Percentiles rank a stretch among this genome's conserved stretches.
Conservation (phyloP, 2,329 filamentous ascomycete genomes). For the Sporothrix luriei region DNA sequence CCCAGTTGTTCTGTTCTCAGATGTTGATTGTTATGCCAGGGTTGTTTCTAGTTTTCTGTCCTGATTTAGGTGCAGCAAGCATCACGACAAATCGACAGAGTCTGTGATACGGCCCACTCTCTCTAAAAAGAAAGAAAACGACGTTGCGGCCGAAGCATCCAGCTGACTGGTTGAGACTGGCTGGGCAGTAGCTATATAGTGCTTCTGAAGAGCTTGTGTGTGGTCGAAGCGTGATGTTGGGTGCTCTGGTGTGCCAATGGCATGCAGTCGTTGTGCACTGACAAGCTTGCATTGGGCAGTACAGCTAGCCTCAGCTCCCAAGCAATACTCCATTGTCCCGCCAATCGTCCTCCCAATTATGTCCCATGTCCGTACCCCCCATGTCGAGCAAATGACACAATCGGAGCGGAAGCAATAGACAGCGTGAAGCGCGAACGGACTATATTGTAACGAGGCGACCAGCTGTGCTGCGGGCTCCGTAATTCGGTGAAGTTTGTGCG, state of each 20-base stretch:
- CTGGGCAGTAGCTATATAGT: background rate
- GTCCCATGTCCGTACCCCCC: background rate
- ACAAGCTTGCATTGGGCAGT: background rate
- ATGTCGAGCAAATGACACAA: background rate
- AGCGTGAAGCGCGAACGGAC: background rate
- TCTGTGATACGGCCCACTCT: background rate
- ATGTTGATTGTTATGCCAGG: background rate
- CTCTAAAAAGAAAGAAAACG: background rate
- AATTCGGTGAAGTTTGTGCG: background rate
- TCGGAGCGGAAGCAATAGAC: conserved; percentile 16
- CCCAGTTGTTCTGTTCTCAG: background rate
- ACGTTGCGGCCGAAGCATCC: conserved; percentile 5
- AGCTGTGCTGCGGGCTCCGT: background rate
- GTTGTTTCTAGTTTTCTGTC: background rate
- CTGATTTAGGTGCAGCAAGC: background rate
- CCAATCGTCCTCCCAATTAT: background rate
- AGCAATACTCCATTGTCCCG: background rate
- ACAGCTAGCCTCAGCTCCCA: background rate
- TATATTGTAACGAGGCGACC: conserved; percentile 5
- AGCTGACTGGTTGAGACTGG: background rate
- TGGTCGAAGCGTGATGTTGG: background rate
- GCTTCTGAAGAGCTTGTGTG: background rate
- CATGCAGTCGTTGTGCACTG: background rate
- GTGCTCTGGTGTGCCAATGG: background rate
- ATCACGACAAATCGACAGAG: background rate